These are phyloP conservation scores for Penicillium sp. DNA, from an alignment of 2,329 filamentous ascomycete genomes.

Conservation along the genomic window DNA sequence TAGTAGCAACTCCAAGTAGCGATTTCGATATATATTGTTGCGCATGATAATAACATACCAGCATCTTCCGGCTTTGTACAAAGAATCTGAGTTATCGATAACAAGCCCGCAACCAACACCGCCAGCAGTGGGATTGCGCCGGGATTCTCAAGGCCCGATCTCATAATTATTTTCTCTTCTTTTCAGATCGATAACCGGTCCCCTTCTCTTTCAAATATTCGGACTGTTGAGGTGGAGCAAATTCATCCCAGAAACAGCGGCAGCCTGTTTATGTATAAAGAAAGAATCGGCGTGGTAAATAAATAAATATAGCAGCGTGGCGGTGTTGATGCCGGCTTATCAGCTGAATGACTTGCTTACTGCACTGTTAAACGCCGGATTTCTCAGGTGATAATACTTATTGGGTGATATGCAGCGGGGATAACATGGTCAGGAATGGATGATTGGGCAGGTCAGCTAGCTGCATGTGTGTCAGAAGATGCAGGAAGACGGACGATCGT, in stretches of 20 bases:
- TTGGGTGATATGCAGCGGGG: neutral
- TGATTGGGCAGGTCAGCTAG: neutral
- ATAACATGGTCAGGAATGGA: neutral
- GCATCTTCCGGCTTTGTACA: conserved; percentile 1
- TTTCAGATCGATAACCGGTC: neutral
- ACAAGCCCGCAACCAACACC: conserved; percentile 9
- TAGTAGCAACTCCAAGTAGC: neutral
- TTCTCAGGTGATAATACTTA: neutral
- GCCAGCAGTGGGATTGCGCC: conserved; percentile 11
- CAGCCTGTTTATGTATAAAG: neutral
- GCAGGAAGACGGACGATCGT: neutral
- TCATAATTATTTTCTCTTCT: conserved; percentile 7
- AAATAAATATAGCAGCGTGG: no score
- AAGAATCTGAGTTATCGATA: conserved; percentile 9
- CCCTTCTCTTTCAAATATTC: neutral
- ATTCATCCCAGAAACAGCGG: neutral
- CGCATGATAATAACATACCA: neutral
- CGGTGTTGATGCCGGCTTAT: no score
- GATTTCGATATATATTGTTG: neutral
- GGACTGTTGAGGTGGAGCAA: neutral
- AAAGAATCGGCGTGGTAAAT: neutral
- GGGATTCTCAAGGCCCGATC: conserved; percentile 9
- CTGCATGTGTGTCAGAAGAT: neutral
- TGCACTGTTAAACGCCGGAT: neutral
- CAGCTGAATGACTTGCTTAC: neutral